These are phyloP conservation scores for Termitomyces sp. DNA, from an alignment of 768 basidiomycete genomes.

Conservation along the genomic window DNA sequence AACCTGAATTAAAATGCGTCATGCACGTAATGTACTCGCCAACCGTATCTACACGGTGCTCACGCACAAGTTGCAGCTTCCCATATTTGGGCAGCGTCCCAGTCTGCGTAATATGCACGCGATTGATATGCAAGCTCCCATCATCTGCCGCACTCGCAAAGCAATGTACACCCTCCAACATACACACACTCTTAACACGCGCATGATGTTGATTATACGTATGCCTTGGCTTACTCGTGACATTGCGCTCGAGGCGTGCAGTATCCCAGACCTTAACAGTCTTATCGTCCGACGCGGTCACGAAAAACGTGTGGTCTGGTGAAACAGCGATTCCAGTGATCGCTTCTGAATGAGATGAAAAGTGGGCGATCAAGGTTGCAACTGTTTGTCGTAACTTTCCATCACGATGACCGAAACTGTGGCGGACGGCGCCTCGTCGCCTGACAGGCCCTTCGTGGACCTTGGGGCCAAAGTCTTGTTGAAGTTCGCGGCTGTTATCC, in stretches of 20 bases:
- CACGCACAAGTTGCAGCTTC: conserved; percentile 76
- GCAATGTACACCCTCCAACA: conserved; percentile 83
- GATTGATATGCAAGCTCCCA: conserved; percentile 78
- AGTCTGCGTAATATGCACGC: conserved; percentile 68
- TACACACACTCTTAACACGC: conserved; percentile 63
- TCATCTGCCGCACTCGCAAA: conserved; percentile 85
- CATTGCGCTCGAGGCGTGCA: conserved; percentile 88
- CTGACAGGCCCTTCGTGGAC: conserved; percentile 79
- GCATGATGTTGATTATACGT: conserved; percentile 61
- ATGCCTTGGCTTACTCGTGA: conserved; percentile 77
- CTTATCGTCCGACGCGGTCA: conserved; percentile 90
- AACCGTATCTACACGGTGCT: conserved; percentile 64
- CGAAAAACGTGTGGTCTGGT: conserved; percentile 93
- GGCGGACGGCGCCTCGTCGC: conserved; percentile 66
- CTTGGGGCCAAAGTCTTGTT: conserved; percentile 88
- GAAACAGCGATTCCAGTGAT: conserved; percentile 81
- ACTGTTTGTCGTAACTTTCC: conserved; percentile 56
- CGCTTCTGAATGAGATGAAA: conserved; percentile 76
- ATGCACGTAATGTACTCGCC: conserved; percentile 85
- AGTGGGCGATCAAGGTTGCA: conserved; percentile 77
- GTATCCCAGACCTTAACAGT: conserved; percentile 93
- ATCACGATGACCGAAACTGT: conserved; percentile 65
- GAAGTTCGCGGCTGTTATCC: conserved; percentile 79
- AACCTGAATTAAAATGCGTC: conserved; percentile 76
- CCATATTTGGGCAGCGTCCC: conserved; percentile 77